Conservation (phyloP, 2,329 filamentous ascomycete species). For the Ophiognomonia clavigignenti-juglandacearum region DNA sequence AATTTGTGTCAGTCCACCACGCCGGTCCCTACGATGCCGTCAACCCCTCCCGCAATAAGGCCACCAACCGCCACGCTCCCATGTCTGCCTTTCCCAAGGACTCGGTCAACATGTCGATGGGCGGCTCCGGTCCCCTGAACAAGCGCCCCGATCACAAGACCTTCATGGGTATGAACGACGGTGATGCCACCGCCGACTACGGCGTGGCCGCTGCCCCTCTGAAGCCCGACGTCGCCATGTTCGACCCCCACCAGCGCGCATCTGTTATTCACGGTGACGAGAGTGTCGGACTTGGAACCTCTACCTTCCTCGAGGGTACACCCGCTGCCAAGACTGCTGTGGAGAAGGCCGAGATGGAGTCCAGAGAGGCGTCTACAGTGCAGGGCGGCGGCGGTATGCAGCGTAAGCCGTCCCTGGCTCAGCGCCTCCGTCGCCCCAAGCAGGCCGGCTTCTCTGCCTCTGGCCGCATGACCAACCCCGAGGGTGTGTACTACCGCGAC, state of each 20-base stretch:
- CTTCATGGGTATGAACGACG: conserved; percentile 75
- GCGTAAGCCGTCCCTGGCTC: conserved; percentile 91
- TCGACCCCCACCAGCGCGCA: conserved; percentile 63
- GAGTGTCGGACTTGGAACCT: conserved; percentile 80
- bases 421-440: conserved; percentile 73
- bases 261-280: conserved; percentile 81
- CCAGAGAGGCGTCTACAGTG: conserved; percentile 44
- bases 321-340: conserved; percentile 80
- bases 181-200: conserved; percentile 86
- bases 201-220: conserved; percentile 16
- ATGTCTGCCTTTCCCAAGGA: conserved; percentile 96
- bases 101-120: conserved; percentile 86
- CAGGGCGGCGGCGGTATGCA: conserved; percentile 55
- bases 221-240: conserved; percentile 45
- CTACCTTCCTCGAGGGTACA: conserved; percentile 91
- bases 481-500: conserved; percentile 37
- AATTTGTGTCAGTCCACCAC: conserved; percentile 68
- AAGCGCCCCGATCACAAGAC: conserved; percentile 74
- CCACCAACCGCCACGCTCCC: conserved; percentile 75
- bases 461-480: conserved; percentile 54
- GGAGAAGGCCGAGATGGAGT: conserved; percentile 66
- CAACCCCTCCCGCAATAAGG: conserved; percentile 88
- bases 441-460: conserved; percentile 48
- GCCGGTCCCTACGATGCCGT: conserved; percentile 96
- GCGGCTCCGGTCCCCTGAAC: conserved; percentile 81